Conservation (phyloP, 2,329 filamentous ascomycete species). For the Claviceps humidiphila region DNA sequence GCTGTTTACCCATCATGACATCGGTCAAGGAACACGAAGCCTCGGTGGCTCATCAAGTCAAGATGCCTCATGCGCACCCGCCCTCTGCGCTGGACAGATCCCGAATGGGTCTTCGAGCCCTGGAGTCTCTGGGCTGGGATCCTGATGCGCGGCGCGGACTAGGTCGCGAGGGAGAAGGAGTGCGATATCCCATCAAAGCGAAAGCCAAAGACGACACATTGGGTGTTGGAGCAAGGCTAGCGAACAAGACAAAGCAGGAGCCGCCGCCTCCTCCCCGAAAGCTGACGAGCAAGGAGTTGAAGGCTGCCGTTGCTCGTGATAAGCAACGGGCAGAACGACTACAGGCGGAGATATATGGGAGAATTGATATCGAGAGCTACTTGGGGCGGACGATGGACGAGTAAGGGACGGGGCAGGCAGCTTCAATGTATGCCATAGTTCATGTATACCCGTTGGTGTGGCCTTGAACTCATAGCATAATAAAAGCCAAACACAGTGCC, state of each 20-base stretch:
- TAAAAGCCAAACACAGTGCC: too few relatives aligned
- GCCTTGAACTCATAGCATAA: too few relatives aligned
- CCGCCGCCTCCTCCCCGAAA: slow-evolving; percentile 32
- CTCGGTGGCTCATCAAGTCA: slow-evolving; percentile 59
- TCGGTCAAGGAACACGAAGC: slow-evolving; percentile 36
- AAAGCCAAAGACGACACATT: slow-evolving; percentile 59
- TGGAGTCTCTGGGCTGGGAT: slow-evolving; percentile 60
- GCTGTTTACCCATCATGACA: slow-evolving; percentile 21
- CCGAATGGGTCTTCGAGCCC: slow-evolving; percentile 54
- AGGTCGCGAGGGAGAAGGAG: slow-evolving; percentile 57
- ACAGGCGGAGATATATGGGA: slow-evolving; percentile 58
- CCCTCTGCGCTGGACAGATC: slow-evolving; percentile 59
- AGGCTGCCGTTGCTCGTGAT: slow-evolving; percentile 30
- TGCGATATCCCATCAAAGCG: slow-evolving; percentile 61
- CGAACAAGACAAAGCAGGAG: slow-evolving; percentile 21
- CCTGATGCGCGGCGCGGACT: slow-evolving; percentile 60
- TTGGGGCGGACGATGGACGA: slow-evolving; percentile 32
- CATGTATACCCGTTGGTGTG: too few relatives aligned
- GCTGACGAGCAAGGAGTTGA: slow-evolving; percentile 40
- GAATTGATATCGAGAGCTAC: slow-evolving; percentile 65
- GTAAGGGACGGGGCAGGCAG: background rate
- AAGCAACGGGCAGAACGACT: slow-evolving; percentile 49
- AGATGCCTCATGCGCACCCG: slow-evolving; percentile 54
- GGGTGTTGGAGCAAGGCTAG: slow-evolving; percentile 51
- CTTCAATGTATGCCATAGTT: too few relatives aligned